Evolutionary conservation across 1,284 basidiomycete genomes (phyloP), one percentile per base, ranked within the genome.

Genomic region (Malassezia vespertilionis): DNA sequence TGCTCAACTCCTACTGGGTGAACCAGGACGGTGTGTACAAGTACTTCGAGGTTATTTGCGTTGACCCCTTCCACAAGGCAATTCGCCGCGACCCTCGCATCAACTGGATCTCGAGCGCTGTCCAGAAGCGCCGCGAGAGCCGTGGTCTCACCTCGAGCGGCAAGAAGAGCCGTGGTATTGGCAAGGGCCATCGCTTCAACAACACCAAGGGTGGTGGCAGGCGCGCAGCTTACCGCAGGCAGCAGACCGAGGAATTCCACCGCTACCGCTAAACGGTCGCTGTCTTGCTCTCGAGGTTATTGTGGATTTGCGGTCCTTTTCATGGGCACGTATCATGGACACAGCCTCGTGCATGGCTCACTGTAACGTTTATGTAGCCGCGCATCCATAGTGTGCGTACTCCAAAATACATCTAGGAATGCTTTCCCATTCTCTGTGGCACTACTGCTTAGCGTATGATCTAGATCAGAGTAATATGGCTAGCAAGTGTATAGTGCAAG

Each of bases 1-100:
- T 97, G 44, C 57, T 75, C 36, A 74, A 95, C 80, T 96, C 90
- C 50, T 99, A 99, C 82, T 96, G 91, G 91, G 77, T 99, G 73
- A 96, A 96, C 78, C 87, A 95, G 77, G 90, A 96, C 73, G 90
- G 90, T 77, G 86, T 96, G 33, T 95, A 95, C 82, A 95, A 95
- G 56, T 97, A 93, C 79, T 97, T 83, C 77, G 91, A 97, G 74
- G 88, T 99, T 67, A 97, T 99, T 72, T 81, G 91, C 61, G 89
- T 99, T 52, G 91, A 99, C 72, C 88, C 86, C 52, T 81, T 74
- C 69, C 86, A 89, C 77, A 89, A 88, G 74, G 86, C 84, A 57
- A 86, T 90, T 72, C 69, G 86, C 75, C 84, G 89, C 57, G 91
- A 99, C 72, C 76, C 91, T 57, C 80, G 88, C 67, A 95, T 99